These are phyloP conservation scores for Debaryomyces coudertii DNA, from an alignment of 1,139 yeast species.

Conservation along the genomic window DNA sequence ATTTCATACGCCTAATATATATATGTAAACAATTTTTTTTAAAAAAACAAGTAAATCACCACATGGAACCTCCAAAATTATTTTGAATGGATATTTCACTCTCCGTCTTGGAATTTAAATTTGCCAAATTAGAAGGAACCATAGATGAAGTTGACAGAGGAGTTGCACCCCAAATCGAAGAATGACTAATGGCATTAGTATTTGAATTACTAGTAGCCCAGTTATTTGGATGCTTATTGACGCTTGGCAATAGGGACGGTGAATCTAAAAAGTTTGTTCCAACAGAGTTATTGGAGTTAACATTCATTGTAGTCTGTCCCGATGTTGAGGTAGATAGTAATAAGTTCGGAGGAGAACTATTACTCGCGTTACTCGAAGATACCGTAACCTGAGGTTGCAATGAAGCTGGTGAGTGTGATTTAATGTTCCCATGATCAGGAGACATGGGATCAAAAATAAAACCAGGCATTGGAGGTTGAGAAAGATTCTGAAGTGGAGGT, in stretches of 20 bases:
- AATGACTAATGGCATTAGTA: slow-evolving; percentile 10
- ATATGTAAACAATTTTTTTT: background rate
- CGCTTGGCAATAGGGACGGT: slow-evolving; percentile 20
- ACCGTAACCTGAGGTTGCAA: slow-evolving; percentile 17
- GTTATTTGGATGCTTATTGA: slow-evolving; percentile 5
- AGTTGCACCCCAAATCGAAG: slow-evolving; percentile 21
- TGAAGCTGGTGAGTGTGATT: slow-evolving; percentile 23
- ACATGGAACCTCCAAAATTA: slow-evolving; percentile 7
- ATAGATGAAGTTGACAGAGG: slow-evolving; percentile 1
- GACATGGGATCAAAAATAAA: slow-evolving; percentile 24
- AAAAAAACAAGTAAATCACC: background rate
- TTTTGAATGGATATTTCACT: slow-evolving; percentile 5
- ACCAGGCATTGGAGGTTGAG: slow-evolving; percentile 17
- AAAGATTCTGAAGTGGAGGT: slow-evolving; percentile 17
- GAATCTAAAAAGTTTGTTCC: slow-evolving; percentile 22
- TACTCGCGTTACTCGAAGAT: slow-evolving; percentile 14
- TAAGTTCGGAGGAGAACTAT: slow-evolving; percentile 32
- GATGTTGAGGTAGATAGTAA: slow-evolving; percentile 22
- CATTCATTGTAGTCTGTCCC: slow-evolving; percentile 15
- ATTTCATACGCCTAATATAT: background rate
- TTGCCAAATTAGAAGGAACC: background rate
- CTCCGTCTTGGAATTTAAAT: slow-evolving; percentile 5
- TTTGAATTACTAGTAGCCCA: slow-evolving; percentile 14
- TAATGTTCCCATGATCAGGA: slow-evolving; percentile 11
- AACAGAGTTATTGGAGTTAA: slow-evolving; percentile 14